phyloP scores from a whole-genome alignment of 306 rosid genomes.

The Leucaena leucocephala region DNA sequence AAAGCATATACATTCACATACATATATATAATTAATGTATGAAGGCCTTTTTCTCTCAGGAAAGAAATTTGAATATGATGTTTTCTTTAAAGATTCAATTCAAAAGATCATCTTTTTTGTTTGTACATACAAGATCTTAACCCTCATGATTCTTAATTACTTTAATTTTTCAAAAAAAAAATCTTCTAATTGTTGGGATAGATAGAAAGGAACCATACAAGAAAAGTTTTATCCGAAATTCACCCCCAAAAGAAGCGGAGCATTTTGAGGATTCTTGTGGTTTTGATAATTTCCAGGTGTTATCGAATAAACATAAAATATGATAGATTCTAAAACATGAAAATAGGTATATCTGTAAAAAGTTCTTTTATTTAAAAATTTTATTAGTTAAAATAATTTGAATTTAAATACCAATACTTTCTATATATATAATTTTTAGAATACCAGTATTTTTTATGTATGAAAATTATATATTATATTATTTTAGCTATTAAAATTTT shows the following conservation, averaged over 20 bases:
- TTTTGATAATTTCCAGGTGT: neutral
- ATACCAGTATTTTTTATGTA: too few species aligned
- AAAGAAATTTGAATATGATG: neutral
- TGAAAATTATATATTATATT: too few species aligned
- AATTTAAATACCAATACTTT: too few species aligned
- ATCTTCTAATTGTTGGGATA: neutral
- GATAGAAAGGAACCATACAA: constrained; percentile 5
- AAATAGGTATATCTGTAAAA: too few species aligned
- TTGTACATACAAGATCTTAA: neutral
- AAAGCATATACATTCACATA: neutral
- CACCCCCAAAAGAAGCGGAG: neutral
- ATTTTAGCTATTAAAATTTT: too few species aligned
- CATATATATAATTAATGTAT: neutral
- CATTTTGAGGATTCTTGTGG: neutral
- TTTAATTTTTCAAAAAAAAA: neutral
- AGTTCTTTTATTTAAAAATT: too few species aligned
- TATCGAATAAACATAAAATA: neutral
- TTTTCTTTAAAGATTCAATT: neutral
- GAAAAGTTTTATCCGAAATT: constrained; percentile 3
- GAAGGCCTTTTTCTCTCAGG: neutral
- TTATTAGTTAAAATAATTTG: too few species aligned
- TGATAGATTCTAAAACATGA: neutral
- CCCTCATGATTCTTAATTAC: neutral
- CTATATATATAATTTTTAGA: too few species aligned
- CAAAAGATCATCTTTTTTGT: neutral